Base-by-base conservation (phyloP, 73 alveolate species). In the Paramecium bursaria region DNA sequence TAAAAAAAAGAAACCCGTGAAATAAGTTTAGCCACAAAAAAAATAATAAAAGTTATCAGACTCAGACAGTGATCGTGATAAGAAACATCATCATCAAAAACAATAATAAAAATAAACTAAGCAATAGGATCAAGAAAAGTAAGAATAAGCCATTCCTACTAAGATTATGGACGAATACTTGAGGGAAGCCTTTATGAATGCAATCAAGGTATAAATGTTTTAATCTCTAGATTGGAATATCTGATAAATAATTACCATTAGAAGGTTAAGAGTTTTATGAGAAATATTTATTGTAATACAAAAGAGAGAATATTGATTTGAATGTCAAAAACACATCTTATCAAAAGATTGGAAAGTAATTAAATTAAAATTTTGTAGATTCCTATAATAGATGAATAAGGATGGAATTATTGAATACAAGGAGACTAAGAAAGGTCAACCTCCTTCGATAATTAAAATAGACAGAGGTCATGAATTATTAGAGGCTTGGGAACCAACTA, bases 191-290 rank as follows among this genome's bases (percentile, higher is more conserved):
- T 67, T 67, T 67, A 21, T 67, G n/a, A 67, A 67, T 67, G 82
- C 82, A 21, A 21, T 42, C n/a, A 67, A 67, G 35, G 19, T 67
- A 2, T 53, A 57, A 15, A 42, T 67, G 15, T 39, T 21, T 67
- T n/a, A n/a, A n/a, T n/a, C 33, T 42, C n/a, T 39, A 67, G 35
- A 31, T 67, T 4, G 82, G 82, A 15, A 42, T 67, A 19, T 39
- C 49, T 67, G 82, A 67, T 42, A 67, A 67, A 7, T 67, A 67
- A 67, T 67, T 67, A 17, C 82, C 82, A 13, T 5, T 67, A 15
- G 82, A 67, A 67, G 82, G 60, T 15, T 67, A 67, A 67, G 33
- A 6, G 44, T 67, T 67, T n/a, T 67, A 67, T 67, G 82, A 67
- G 44, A 67, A 67, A 11, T 42, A 2, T 67, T 39, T 67, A 57